Evolutionary conservation across 1,284 basidiomycete species (phyloP).

Genomic region (Apiotrichum gracile): DNA sequence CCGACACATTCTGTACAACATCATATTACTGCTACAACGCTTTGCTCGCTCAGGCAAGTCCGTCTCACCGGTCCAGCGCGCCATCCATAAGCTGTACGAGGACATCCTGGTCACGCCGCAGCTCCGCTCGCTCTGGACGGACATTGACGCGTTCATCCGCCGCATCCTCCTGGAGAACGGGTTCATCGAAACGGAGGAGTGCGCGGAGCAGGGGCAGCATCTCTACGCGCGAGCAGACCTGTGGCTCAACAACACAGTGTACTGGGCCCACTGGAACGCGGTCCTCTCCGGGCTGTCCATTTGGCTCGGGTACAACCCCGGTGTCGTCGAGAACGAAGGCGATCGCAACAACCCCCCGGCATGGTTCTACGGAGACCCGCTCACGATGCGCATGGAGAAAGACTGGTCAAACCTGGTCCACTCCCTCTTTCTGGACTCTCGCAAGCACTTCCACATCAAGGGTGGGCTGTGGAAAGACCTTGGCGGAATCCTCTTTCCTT

Average conservation of each 20-base stretch:
- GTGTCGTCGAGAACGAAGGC: neutral
- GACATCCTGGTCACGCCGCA: neutral
- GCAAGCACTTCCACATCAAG: neutral
- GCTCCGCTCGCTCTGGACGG: neutral
- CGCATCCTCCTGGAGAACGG: constrained; percentile 5
- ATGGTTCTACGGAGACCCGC: constrained; percentile 9
- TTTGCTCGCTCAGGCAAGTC: constrained; percentile 9
- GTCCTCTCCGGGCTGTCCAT: neutral
- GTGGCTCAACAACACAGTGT: constrained; percentile 7
- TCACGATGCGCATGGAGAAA: constrained; percentile 1
- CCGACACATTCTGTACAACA: constrained; percentile 4
- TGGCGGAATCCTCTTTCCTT: neutral
- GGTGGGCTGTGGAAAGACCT: constrained; percentile 10
- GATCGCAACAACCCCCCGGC: neutral
- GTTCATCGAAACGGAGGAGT: constrained; percentile 1
- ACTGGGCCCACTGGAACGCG: constrained; percentile 13
- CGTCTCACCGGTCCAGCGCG: constrained; percentile 1
- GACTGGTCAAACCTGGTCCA: neutral
- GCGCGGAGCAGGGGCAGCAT: neutral
- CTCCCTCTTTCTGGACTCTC: constrained; percentile 1
- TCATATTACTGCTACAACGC: constrained; percentile 6
- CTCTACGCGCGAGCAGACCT: neutral
- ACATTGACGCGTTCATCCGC: constrained; percentile 4
- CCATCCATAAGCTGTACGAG: constrained; percentile 9
- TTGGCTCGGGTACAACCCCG: constrained; percentile 1